Evolutionary conservation across 1,139 yeast genomes (phyloP), one percentile per base, ranked within the genome.

Genomic region (Suhomyces atakaporum): DNA sequence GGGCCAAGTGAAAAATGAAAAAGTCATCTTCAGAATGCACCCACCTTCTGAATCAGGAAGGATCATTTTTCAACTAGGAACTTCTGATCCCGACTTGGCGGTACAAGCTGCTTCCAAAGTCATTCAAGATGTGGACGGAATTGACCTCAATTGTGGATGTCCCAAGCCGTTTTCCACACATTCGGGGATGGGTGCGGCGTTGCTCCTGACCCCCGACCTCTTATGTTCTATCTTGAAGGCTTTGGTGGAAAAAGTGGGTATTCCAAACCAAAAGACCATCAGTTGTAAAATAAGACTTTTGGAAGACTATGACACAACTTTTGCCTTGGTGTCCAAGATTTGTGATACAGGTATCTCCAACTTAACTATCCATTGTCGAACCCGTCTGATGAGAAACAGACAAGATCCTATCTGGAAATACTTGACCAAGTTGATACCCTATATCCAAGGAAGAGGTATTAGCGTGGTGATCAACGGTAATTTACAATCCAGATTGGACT

Each of bases 151-250:
- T 58, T 88, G 96, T 27, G 98, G 98, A 4, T 92, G 98, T 62
- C 98, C 98, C 2, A 89, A 88, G 55, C 90, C 84, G 43, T 87
- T 86, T 51, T 81, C 89, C 1, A 74, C 88, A 3, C 97, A 89
- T 58, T 75, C 94, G 0, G 98, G 98, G 1, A 92, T 92, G 97
- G 98, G 98, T 4, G 96, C 97, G 3, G 97, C 96, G 1, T 67
- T 92, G 31, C 68, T 92, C 41, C 68, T 75, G 30, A 87, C 90
- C 0, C 97, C 97, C 0, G 96, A 86, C 31, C 63, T 76, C 31
- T 68, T 92, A 21, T 84, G 82, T 49, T 71, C 73, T 13, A 92
- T 92, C 23, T 63, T 92, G 40, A 60, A 62, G 3, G 73, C 75
- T 10, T 66, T 92, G 36, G 97, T 92, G 1, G 70, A 72, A 16